Evolutionary conservation across 176 grass and related monocot genomes (phyloP), one percentile per base, ranked within the genome.

Genomic region (Oryza officinalis): DNA sequence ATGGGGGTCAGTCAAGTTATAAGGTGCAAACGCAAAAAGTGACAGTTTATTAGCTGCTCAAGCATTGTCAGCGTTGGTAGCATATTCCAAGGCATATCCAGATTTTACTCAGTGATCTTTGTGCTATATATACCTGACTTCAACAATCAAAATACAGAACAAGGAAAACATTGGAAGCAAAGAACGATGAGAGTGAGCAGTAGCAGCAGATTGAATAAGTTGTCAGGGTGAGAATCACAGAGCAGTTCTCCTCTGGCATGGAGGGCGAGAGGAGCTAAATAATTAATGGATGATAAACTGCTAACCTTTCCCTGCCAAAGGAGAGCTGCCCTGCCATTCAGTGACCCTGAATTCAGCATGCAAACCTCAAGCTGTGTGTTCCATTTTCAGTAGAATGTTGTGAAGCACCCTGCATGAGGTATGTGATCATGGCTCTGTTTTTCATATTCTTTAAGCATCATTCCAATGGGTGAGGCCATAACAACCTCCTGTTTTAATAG

Each of bases 261-360:
- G 46, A 78, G 68, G 79, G 59, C 59, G 72, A 86, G 27, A 57
- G 25, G 67, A 78, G 74, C 15, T 72, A 10, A 57, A 67, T 27
- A 44, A 72, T 86, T 22, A 57, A 22, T 13, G 33, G 77, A 30
- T 32, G 15, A 11, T 9, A 57, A 57, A 57, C 52, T 57, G 52
- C 52, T 40, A 85, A 22, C 13, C 71, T 77, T n/a, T 81, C 79
- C 88, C 67, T 94, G 91, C 91, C 91, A 97, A 97, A 94, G 89
- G 94, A 97, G 89, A 94, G 91, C 93, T 88, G 91, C 91, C 89
- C 91, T 97, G 94, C 87, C 67, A 91, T 94, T 93, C 94, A 69
- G 38, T 63, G 60, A 45, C 65, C 74, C 83, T 85, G 83, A 26
- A 77, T 60, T 60, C 18, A 33, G 35, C 50, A 71, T 23, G 27